phyloP scores from a whole-genome alignment of 129 eudicot genomes.

The Flaveria ramosissima region DNA sequence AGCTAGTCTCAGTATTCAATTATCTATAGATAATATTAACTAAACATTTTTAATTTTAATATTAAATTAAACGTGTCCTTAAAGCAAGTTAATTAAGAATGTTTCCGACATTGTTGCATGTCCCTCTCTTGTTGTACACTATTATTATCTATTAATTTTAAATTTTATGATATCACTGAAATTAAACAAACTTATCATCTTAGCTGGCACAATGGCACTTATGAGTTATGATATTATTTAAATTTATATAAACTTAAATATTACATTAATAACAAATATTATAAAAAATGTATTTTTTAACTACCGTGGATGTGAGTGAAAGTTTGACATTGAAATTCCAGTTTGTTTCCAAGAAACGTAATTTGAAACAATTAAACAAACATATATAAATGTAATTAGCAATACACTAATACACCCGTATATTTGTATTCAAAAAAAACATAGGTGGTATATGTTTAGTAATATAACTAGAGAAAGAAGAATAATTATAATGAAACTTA shows the following conservation, averaged over 20 bases:
- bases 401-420: too few species aligned
- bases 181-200: conserved; percentile 14
- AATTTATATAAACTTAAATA: neutral
- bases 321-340: too few species aligned
- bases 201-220: conserved; percentile 15
- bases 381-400: too few species aligned
- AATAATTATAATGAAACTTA: too few species aligned
- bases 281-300: conserved; percentile 15
- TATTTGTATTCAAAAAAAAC: too few species aligned
- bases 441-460: too few species aligned
- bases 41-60: neutral
- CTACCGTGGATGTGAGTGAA: too few species aligned
- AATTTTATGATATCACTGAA: neutral
- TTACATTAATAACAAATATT: neutral
- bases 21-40: too few species aligned
- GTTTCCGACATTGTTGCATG: conserved; percentile 40
- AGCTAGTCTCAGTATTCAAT: too few species aligned
- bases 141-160: neutral
- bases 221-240: neutral
- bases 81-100: conserved; percentile 35
- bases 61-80: conserved; percentile 14
- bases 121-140: conserved; percentile 22
- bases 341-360: too few species aligned
- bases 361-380: too few species aligned
- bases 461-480: too few species aligned